Conservation (phyloP, 1,139 yeast species). For the Suhomyces coccinellae region DNA sequence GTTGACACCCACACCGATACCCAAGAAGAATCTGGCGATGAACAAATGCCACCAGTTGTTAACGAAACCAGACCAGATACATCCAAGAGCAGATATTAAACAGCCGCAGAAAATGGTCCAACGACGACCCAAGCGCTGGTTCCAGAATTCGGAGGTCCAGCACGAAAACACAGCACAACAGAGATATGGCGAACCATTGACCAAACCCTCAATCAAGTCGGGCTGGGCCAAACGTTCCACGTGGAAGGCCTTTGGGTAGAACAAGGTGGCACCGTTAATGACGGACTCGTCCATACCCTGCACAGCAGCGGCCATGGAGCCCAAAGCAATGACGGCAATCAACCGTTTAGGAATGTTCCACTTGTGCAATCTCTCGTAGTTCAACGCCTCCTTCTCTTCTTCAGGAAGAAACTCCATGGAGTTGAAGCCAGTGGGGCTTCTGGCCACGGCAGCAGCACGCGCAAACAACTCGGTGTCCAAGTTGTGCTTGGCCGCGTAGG, state of each 20-base stretch:
- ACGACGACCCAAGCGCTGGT: constrained; percentile 65
- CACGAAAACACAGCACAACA: constrained; percentile 71
- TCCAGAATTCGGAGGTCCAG: constrained; percentile 71
- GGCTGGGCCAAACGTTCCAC: constrained; percentile 44
- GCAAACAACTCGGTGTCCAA: constrained; percentile 68
- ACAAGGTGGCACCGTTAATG: constrained; percentile 77
- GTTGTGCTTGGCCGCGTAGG: constrained; percentile 61
- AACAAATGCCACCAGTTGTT: constrained; percentile 76
- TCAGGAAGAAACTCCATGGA: constrained; percentile 57
- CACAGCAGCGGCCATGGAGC: constrained; percentile 87
- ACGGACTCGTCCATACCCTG: constrained; percentile 95
- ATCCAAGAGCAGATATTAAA: constrained; percentile 61
- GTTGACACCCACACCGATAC: constrained; percentile 79
- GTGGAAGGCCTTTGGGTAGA: constrained; percentile 56
- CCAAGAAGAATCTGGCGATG: constrained; percentile 69
- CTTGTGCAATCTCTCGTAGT: constrained; percentile 58
- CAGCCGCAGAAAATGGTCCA: constrained; percentile 74
- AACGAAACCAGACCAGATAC: constrained; percentile 77
- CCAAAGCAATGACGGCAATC: constrained; percentile 64
- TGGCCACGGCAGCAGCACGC: constrained; percentile 75
- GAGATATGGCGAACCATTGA: constrained; percentile 80
- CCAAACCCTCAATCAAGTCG: constrained; percentile 71
- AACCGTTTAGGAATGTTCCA: constrained; percentile 66
- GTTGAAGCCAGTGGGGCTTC: constrained; percentile 59
- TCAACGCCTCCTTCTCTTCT: constrained; percentile 58